Evolutionary conservation across 1,284 basidiomycete species (phyloP).

Genomic region (Cryptococcus amylolentus): DNA sequence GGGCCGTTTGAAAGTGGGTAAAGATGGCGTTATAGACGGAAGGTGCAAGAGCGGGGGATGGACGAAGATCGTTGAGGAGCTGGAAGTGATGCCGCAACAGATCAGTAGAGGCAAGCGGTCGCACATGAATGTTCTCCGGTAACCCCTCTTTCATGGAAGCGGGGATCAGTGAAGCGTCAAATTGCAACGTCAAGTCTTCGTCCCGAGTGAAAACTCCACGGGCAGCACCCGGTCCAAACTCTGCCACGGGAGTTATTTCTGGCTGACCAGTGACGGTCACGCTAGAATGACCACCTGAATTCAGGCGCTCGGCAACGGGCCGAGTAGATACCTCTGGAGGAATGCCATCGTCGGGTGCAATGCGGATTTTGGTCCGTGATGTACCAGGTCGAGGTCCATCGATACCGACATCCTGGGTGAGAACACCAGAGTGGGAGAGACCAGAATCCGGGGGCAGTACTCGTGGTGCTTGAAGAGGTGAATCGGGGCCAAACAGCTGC

Average conservation of each 20-base stretch:
- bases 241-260: no score
- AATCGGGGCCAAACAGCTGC: conserved; percentile 42
- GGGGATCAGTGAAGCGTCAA: conserved; percentile 62
- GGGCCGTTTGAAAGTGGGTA: conserved; percentile 48
- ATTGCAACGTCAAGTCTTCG: conserved; percentile 67
- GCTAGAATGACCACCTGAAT: no score
- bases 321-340: no score
- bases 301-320: no score
- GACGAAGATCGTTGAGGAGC: conserved; percentile 75
- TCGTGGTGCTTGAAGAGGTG: conserved; percentile 19
- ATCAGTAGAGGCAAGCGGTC: conserved; percentile 83
- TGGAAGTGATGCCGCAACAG: conserved; percentile 76
- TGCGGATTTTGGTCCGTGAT: conserved; percentile 26
- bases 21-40: conserved; percentile 68
- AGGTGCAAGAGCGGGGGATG: conserved; percentile 71
- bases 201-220: conserved; percentile 60
- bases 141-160: conserved; percentile 28
- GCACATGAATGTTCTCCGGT: conserved; percentile 45
- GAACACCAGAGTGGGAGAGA: conserved; percentile 25
- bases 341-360: no score
- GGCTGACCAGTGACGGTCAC: no score
- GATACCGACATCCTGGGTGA: conserved; percentile 22
- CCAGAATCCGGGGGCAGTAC: conserved; percentile 30
- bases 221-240: no score
- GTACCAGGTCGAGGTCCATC: conserved; percentile 31